These are phyloP conservation scores for Stemphylium lycopersici DNA, from an alignment of 2,329 filamentous ascomycete species.

Conservation along the genomic window DNA sequence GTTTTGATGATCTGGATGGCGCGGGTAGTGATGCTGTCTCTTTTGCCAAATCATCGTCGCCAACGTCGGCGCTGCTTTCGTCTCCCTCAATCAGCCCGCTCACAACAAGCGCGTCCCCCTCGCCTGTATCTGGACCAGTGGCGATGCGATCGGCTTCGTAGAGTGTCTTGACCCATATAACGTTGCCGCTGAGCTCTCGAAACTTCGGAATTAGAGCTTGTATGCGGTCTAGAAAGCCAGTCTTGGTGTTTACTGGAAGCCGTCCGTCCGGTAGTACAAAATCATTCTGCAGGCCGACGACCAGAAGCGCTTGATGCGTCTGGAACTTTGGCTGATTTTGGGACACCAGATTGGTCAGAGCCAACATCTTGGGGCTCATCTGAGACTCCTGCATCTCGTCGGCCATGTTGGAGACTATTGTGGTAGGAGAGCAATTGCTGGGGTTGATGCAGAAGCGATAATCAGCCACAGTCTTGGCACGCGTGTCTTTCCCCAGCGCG, in stretches of 20 bases:
- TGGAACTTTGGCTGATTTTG: conserved; percentile 59
- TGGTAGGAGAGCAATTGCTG: conserved; percentile 3
- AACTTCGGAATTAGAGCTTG: conserved; percentile 73
- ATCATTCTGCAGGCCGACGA: conserved; percentile 90
- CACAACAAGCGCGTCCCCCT: conserved; percentile 54
- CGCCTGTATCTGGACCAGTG: conserved; percentile 56
- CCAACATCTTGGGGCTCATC: conserved; percentile 40
- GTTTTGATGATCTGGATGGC: conserved; percentile 43
- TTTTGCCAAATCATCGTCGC: conserved; percentile 37
- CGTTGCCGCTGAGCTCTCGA: conserved; percentile 67
- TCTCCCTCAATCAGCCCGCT: conserved; percentile 46
- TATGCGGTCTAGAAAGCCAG: conserved; percentile 71
- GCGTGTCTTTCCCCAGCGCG: not conserved
- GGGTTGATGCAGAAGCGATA: conserved; percentile 2
- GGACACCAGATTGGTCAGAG: conserved; percentile 52
- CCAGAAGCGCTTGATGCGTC: conserved; percentile 72
- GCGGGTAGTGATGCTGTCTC: conserved; percentile 32
- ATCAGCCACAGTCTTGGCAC: conserved; percentile 4
- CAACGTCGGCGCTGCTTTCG: conserved; percentile 42
- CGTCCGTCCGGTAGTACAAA: conserved; percentile 74
- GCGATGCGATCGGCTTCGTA: conserved; percentile 68
- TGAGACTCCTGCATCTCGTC: too few relatives aligned
- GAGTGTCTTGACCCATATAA: conserved; percentile 85
- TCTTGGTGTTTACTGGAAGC: conserved; percentile 67
- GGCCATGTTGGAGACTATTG: conserved; percentile 10